Base-by-base conservation (phyloP, 129 eudicot species). In the Heracleum sosnowskyi region DNA sequence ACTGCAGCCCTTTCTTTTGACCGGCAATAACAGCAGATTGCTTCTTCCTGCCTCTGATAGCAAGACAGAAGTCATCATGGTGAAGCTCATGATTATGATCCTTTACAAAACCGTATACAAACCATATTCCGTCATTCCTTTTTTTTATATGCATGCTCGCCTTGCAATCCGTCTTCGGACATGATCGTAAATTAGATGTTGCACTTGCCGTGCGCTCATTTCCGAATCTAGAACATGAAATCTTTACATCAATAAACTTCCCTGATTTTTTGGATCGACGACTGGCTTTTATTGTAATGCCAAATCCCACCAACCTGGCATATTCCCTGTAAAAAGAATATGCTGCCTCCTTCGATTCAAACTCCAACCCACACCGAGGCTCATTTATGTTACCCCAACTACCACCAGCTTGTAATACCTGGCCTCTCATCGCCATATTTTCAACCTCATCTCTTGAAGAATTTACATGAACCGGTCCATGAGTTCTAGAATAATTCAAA, bases 31-130 rank as follows among this genome's bases (percentile, higher is more conserved):
- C 22, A 46, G 31, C 18, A 29, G 75, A 62, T 24, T 77, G 79
- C 75, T 77, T 80, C 57, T 51, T 77, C 84, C 79, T 77, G 49
- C 84, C 82, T 69, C 68, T 77, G 57, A 73, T 64, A 31, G 82
- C 64, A 46, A 73, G 46, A 41, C 68, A 73, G 37, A 84, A 62
- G 77, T 80, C 84, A 77, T 63, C 82, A 34, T 79, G 87, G 77
- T 49, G 76, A 16, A 81, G 81, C 74, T 84, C 87, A 77, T 84
- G 87, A 76, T 84, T 84, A 84, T 84, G 87, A 66, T 77, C 87
- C 60, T 84, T 79, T 31, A 84, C 79, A 40, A 84, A 80, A 77
- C 77, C 62, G 70, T 76, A 55, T 73, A 84, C 74, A 73, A 57
- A 81, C 87, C 87, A 84, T 76, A 63, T 73, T 15, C 79, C 87